Evolutionary conservation across 2,329 filamentous ascomycete genomes (phyloP).

Genomic region (Periconia macrospinosa): DNA sequence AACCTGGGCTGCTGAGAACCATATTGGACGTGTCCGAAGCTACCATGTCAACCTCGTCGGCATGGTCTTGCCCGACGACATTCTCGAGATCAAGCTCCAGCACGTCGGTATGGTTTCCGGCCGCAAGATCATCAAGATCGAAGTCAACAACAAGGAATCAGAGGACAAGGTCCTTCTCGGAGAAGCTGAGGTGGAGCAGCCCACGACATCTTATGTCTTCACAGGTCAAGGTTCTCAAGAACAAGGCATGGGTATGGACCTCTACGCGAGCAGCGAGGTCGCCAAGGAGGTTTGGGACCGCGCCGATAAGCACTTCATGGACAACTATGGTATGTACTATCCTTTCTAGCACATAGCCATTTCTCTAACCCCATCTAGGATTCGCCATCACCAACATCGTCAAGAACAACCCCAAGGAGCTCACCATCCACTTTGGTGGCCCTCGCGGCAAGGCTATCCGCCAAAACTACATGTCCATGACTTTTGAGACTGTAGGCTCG

Average conservation of each 20-base stretch:
- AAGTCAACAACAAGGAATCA: slow-evolving; percentile 91
- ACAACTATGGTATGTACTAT: slow-evolving; percentile 80
- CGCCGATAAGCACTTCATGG: slow-evolving; percentile 96
- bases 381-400: slow-evolving; percentile 99
- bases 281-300: slow-evolving; percentile 91
- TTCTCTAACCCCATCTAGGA: slow-evolving; percentile 53
- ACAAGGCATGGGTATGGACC: slow-evolving; percentile 99
- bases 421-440: slow-evolving; percentile 97
- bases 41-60: slow-evolving; percentile 97
- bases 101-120: slow-evolving; percentile 97
- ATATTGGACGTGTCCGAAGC: slow-evolving; percentile 93
- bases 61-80: slow-evolving; percentile 97
- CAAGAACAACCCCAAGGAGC: slow-evolving; percentile 98
- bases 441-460: slow-evolving; percentile 96
- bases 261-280: slow-evolving; percentile 90
- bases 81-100: slow-evolving; percentile 91
- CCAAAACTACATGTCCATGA: slow-evolving; percentile 99
- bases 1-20: slow-evolving; percentile 99
- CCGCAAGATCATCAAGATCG: slow-evolving; percentile 99
- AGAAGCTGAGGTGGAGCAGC: slow-evolving; percentile 97
- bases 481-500: slow-evolving; percentile 92
- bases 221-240: slow-evolving; percentile 98
- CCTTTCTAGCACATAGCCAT: neutral
- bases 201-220: slow-evolving; percentile 94
- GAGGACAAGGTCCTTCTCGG: slow-evolving; percentile 95